Conservation (phyloP, 1,284 basidiomycete species). For the Pascua sp. region DNA sequence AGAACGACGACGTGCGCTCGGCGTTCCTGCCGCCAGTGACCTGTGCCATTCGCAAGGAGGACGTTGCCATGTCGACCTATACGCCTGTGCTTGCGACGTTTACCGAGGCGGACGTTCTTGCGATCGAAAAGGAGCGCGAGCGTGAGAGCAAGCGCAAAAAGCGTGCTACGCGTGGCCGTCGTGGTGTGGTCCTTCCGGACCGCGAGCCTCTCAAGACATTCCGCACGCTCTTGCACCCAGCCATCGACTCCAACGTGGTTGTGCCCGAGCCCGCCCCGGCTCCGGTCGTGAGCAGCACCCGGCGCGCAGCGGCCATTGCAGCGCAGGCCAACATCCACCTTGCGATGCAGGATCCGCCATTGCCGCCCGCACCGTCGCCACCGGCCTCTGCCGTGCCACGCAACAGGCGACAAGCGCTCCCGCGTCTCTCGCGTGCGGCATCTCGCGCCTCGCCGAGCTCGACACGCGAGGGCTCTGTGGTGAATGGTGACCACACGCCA, state of each 20-base stretch:
- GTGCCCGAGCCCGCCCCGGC: slow-evolving; percentile 51
- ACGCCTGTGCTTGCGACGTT: slow-evolving; percentile 87
- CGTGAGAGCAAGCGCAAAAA: slow-evolving; percentile 78
- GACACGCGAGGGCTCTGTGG: slow-evolving; percentile 27
- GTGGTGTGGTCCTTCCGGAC: slow-evolving; percentile 87
- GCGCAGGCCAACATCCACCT: slow-evolving; percentile 57
- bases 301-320: slow-evolving; percentile 78
- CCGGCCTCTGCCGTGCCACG: slow-evolving; percentile 35
- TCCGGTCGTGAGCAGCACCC: slow-evolving; percentile 56
- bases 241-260: slow-evolving; percentile 33
- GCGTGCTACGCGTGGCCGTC: slow-evolving; percentile 78
- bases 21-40: slow-evolving; percentile 80
- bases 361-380: slow-evolving; percentile 53
- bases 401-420: slow-evolving; percentile 6
- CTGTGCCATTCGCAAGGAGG: slow-evolving; percentile 61
- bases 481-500: slow-evolving; percentile 23
- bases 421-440: slow-evolving; percentile 12
- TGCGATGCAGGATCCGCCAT: slow-evolving; percentile 43
- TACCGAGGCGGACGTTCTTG: slow-evolving; percentile 80
- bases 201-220: slow-evolving; percentile 89
- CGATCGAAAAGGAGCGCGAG: slow-evolving; percentile 87
- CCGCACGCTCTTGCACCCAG: slow-evolving; percentile 66
- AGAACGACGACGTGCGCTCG: slow-evolving; percentile 87
- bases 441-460: slow-evolving; percentile 29
- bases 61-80: slow-evolving; percentile 65